Evolutionary conservation across 805 yeast species (phyloP).

Genomic region (Yamadazyma endophytica): DNA sequence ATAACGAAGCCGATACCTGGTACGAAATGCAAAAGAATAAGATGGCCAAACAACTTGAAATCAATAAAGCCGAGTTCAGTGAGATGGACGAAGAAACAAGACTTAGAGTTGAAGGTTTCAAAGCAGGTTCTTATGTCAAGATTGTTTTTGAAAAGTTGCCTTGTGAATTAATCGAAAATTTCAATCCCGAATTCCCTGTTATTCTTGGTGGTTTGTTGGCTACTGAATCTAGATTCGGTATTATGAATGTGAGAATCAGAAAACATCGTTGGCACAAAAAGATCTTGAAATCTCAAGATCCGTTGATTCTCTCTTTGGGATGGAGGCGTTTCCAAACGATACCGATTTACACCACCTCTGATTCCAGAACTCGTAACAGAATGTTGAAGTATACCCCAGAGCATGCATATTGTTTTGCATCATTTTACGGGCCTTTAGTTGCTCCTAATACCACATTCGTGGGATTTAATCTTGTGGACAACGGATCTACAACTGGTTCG

Average conservation of each 20-base stretch:
- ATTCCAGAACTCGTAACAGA: slow-evolving; percentile 95
- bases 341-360: slow-evolving; percentile 94
- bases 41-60: slow-evolving; percentile 92
- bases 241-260: slow-evolving; percentile 88
- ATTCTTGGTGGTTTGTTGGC: slow-evolving; percentile 87
- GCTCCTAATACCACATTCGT: slow-evolving; percentile 98
- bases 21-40: slow-evolving; percentile 95
- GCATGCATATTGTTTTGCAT: slow-evolving; percentile 93
- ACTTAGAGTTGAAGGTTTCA: slow-evolving; percentile 80
- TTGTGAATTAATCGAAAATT: slow-evolving; percentile 83
- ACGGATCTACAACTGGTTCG: slow-evolving; percentile 77
- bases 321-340: slow-evolving; percentile 98
- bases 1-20: slow-evolving; percentile 87
- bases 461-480: slow-evolving; percentile 86
- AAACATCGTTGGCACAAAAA: slow-evolving; percentile 99
- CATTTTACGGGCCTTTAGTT: slow-evolving; percentile 94
- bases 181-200: slow-evolving; percentile 81
- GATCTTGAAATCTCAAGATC: slow-evolving; percentile 92
- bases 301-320: slow-evolving; percentile 87
- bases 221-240: slow-evolving; percentile 90
- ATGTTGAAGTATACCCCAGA: slow-evolving; percentile 98
- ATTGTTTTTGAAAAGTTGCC: slow-evolving; percentile 80
- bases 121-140: slow-evolving; percentile 92
- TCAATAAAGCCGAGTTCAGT: slow-evolving; percentile 77
- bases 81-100: slow-evolving; percentile 75